phyloP scores from a whole-genome alignment of 2,329 filamentous ascomycete species.

The Xylariaceae sp. region DNA sequence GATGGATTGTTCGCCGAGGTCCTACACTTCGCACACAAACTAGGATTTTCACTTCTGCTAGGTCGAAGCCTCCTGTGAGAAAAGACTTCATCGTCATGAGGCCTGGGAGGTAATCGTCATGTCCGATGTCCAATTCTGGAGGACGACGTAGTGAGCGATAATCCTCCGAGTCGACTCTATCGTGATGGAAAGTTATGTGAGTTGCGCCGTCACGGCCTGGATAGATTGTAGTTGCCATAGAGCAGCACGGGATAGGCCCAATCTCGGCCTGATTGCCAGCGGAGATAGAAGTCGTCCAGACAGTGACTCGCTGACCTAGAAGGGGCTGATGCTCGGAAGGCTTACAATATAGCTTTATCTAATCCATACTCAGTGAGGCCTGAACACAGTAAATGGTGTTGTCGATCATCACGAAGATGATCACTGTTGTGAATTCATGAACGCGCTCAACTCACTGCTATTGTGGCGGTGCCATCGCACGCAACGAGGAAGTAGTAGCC shows the following conservation, averaged over 20 bases:
- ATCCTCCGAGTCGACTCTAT: constrained; percentile 35
- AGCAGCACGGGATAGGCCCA: constrained; percentile 36
- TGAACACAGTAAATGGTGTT: not conserved
- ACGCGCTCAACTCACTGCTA: constrained; percentile 41
- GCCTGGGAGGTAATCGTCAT: constrained; percentile 33
- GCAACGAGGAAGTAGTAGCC: constrained; percentile 50
- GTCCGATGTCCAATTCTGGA: constrained; percentile 35
- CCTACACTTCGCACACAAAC: constrained; percentile 56
- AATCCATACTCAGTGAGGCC: constrained; percentile 1
- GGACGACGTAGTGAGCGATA: constrained; percentile 42
- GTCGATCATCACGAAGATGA: not conserved
- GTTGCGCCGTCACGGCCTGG: constrained; percentile 50
- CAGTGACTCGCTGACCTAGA: constrained; percentile 49
- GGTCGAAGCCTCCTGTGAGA: constrained; percentile 48
- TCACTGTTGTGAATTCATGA: not conserved
- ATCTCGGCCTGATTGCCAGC: constrained; percentile 36
- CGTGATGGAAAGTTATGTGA: constrained; percentile 49
- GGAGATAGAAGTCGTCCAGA: constrained; percentile 54
- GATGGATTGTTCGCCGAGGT: constrained; percentile 42
- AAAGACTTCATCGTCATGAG: constrained; percentile 55
- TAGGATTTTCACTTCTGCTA: constrained; percentile 46
- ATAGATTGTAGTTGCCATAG: constrained; percentile 51
- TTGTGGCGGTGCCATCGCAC: constrained; percentile 50
- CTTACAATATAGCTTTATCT: constrained; percentile 49
- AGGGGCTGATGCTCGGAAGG: constrained; percentile 37